Evolutionary conservation across 768 basidiomycete species (phyloP), one percentile per base, ranked within the genome.

Genomic region (Leccinum incarnatum): DNA sequence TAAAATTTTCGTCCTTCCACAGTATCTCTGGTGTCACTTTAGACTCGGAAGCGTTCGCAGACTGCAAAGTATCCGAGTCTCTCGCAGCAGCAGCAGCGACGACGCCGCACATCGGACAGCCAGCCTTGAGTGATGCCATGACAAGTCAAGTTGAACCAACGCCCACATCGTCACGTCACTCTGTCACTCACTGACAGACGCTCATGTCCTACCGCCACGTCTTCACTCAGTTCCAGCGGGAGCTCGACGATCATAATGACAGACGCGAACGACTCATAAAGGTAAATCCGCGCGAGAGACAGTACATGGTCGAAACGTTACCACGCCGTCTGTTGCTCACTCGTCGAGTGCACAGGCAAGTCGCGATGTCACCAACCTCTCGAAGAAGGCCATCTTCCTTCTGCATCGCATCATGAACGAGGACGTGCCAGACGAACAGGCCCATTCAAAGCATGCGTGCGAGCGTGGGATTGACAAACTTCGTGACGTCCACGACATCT

Each of bases 371-470:
- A 98, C 95, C 25, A 91, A 87, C 65, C 79, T 91, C 36, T 93
- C 94, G 53, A 99, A 99, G 74, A 95, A 93, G 75, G 79, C 86
- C 63, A 98, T 99, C 62, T 98, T 98, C 70, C 85, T 93, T 42
- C 79, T 98, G 4, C 96, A 98, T 68, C 88, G 94, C 52, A 76
- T 87, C 58, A 74, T 81, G 63, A 78, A 76, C 36, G 81, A 82
- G 55, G 76, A 77, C 15, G 69, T 67, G 17, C 53, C 65, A 54
- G 63, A 69, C 2, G 65, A 67, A 37, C 52, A 48, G n/a, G 58
- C 67, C 51, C 62, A 64, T n/a, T 74, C 77, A 27, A 69, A 71
- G 30, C 73, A 69, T 34, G 87, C 87, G 4, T 84, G 81, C 3
- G 66, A 76, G 23, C 75, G 77, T 36, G 87, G 79, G 3, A 77